A percentile compares a stretch with the other conserved stretches of the same genome.
These are phyloP conservation scores for Microbotryum silenes-acaulis DNA, from an alignment of 1,284 basidiomycete species.

Conservation along the genomic window DNA sequence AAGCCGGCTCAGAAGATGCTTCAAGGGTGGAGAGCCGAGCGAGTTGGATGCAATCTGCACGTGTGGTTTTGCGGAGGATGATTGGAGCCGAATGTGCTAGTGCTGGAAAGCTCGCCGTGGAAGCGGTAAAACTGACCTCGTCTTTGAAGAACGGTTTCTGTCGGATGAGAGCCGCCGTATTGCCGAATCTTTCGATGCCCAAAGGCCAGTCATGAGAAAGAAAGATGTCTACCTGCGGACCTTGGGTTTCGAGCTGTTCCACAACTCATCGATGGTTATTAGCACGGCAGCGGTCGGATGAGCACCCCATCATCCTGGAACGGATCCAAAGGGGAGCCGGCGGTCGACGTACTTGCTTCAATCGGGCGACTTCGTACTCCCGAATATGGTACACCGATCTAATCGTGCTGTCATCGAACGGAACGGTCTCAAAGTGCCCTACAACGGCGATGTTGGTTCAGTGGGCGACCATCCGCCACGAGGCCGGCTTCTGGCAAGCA, in stretches of 20 bases:
- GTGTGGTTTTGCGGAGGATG: not conserved
- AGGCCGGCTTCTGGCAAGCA: slow-evolving; percentile 9
- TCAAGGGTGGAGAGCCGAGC: slow-evolving; percentile 83
- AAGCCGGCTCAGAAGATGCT: slow-evolving; percentile 64
- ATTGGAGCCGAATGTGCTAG: not conserved
- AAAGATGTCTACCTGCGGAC: slow-evolving; percentile 54
- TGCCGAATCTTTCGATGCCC: slow-evolving; percentile 72
- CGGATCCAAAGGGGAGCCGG: not conserved
- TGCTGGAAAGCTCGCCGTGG: not conserved
- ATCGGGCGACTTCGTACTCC: slow-evolving; percentile 69
- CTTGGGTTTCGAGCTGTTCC: slow-evolving; percentile 18
- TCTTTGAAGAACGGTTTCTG: slow-evolving; percentile 73
- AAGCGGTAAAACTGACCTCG: slow-evolving; percentile 47
- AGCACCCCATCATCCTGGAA: too few relatives aligned
- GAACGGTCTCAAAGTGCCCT: slow-evolving; percentile 67
- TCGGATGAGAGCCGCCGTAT: slow-evolving; percentile 58
- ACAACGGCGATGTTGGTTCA: slow-evolving; percentile 6
- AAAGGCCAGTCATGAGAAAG: slow-evolving; percentile 97
- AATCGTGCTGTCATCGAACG: slow-evolving; percentile 58
- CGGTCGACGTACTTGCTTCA: slow-evolving; percentile 59
- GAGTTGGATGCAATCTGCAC: slow-evolving; percentile 52
- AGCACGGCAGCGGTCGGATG: not conserved
- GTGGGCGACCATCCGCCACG: not conserved
- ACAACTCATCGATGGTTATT: not conserved
- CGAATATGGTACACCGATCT: slow-evolving; percentile 88